phyloP scores from a whole-genome alignment of 176 grass and related monocot species.

The Carex kokanica region DNA sequence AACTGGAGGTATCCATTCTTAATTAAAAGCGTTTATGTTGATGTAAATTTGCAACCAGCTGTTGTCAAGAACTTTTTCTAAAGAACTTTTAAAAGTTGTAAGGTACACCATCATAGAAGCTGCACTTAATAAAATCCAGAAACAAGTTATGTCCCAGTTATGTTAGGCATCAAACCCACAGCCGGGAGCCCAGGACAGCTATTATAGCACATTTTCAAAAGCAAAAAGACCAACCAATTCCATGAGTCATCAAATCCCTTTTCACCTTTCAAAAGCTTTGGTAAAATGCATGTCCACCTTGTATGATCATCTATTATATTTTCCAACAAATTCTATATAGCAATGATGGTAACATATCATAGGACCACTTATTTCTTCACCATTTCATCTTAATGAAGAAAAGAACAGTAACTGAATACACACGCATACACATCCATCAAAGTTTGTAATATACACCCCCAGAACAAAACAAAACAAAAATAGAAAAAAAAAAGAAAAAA shows the following conservation, averaged over 20 bases:
- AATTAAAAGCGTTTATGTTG: neutral
- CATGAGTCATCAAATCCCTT: slow-evolving; percentile 6
- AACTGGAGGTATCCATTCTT: slow-evolving; percentile 5
- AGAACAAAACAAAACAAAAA: slow-evolving; percentile 30
- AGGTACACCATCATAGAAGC: neutral
- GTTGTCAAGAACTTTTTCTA: neutral
- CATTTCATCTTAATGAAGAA: slow-evolving; percentile 38
- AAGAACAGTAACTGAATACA: slow-evolving; percentile 30
- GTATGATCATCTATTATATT: slow-evolving; percentile 18
- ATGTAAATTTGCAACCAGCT: neutral
- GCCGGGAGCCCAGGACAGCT: slow-evolving; percentile 1
- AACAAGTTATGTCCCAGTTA: slow-evolving; percentile 8
- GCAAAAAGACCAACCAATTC: slow-evolving; percentile 19
- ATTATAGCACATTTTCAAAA: slow-evolving; percentile 26
- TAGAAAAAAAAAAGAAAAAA: slow-evolving; percentile 36
- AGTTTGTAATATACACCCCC: slow-evolving; percentile 58
- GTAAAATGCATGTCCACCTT: slow-evolving; percentile 14
- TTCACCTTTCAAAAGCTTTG: slow-evolving; percentile 20
- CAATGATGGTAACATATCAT: slow-evolving; percentile 30
- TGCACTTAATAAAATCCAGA: neutral
- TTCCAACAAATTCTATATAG: slow-evolving; percentile 25
- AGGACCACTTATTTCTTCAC: slow-evolving; percentile 59
- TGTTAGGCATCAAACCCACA: slow-evolving; percentile 25
- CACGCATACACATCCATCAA: slow-evolving; percentile 32
- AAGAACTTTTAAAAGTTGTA: neutral